Conservation (phyloP, 2,329 filamentous ascomycete species). For the Fusarium sulawesiense region DNA sequence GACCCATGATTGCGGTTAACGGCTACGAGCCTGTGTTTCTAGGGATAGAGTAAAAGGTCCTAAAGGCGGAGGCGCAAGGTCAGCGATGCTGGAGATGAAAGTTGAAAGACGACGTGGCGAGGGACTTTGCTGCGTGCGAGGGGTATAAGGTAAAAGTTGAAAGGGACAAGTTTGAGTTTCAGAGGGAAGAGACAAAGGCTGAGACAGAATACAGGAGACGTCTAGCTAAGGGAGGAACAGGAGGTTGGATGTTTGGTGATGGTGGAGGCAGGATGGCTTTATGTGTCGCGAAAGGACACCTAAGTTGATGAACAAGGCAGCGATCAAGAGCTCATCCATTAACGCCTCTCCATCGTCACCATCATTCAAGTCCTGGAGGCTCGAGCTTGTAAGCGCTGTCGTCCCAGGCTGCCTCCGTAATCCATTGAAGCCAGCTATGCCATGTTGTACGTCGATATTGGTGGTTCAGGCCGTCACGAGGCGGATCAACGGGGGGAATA, state of each 20-base stretch:
- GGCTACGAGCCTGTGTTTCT: constrained; percentile 49
- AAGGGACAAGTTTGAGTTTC: constrained; percentile 15
- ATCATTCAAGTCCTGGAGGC: constrained; percentile 15
- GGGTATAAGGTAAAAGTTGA: constrained; percentile 17
- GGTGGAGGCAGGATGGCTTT: constrained; percentile 40
- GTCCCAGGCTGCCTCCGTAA: constrained; percentile 35
- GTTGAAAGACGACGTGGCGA: constrained; percentile 33
- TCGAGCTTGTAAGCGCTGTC: constrained; percentile 1
- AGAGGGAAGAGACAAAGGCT: constrained; percentile 30
- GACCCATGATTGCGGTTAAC: constrained; percentile 86
- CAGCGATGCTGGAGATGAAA: constrained; percentile 24
- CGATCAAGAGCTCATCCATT: constrained; percentile 31
- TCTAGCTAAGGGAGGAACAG: constrained; percentile 32
- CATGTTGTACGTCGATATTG: constrained; percentile 22
- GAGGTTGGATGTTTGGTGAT: constrained; percentile 41
- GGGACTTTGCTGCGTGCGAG: constrained; percentile 27
- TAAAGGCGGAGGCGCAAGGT: constrained; percentile 39
- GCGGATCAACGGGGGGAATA: constrained; percentile 34
- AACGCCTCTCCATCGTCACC: constrained; percentile 17
- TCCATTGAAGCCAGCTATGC: constrained; percentile 31
- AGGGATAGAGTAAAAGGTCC: constrained; percentile 44
- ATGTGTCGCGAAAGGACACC: constrained; percentile 48
- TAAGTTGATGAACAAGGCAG: constrained; percentile 44
- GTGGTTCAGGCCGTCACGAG: constrained; percentile 37
- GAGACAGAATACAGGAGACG: constrained; percentile 31